Evolutionary conservation across 2,329 filamentous ascomycete species (phyloP).

Genomic region (Tolypocladium nubicola): DNA sequence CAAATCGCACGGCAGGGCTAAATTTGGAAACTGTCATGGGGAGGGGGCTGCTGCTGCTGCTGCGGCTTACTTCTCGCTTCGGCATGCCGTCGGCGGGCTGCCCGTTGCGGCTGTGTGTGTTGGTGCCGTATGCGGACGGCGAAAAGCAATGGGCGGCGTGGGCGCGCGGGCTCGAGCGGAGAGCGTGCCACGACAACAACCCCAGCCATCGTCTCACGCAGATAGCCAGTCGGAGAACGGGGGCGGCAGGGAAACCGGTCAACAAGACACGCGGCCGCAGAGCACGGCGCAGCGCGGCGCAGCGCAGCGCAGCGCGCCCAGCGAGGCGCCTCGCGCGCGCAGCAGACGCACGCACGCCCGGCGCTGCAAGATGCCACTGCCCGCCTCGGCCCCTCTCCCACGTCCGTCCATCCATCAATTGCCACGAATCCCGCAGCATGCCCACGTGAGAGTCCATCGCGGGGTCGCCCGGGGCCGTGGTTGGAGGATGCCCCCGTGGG

Average conservation of each 20-base stretch:
- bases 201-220: background rate
- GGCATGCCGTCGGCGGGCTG: background rate
- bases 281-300: background rate
- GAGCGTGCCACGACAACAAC: background rate
- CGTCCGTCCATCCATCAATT: slow-evolving; percentile 4
- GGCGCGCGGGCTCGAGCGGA: background rate
- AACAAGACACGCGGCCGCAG: background rate
- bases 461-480: slow-evolving; percentile 5
- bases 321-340: background rate
- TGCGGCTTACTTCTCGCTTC: background rate
- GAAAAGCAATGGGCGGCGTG: background rate
- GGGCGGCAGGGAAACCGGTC: background rate
- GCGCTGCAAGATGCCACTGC: background rate
- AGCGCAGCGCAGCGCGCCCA: background rate
- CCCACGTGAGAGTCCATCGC: slow-evolving; percentile 8
- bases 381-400: background rate
- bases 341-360: background rate
- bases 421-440: slow-evolving; percentile 6
- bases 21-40: background rate
- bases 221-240: background rate
- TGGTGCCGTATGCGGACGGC: background rate
- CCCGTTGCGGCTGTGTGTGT: background rate
- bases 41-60: background rate
- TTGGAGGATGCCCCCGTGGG: background rate
- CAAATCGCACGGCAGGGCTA: background rate